Evolutionary conservation across 2,329 filamentous ascomycete genomes (phyloP).

Genomic region (Penicillium sp.): DNA sequence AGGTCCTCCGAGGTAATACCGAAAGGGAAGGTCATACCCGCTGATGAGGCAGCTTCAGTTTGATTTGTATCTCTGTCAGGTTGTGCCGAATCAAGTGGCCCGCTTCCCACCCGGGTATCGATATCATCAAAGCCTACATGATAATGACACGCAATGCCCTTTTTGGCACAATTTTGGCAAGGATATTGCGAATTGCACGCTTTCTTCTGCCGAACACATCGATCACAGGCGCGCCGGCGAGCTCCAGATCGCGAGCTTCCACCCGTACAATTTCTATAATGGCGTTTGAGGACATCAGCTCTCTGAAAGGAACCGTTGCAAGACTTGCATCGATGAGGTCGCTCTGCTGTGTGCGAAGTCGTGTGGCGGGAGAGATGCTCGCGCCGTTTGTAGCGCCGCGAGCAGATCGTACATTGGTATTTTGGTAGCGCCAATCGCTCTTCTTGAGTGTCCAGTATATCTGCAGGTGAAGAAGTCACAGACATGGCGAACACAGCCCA

Average conservation of each 20-base stretch:
- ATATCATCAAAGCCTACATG: conserved; percentile 8
- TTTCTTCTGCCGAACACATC: conserved; percentile 37
- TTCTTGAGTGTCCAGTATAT: neutral
- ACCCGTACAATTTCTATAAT: conserved; percentile 34
- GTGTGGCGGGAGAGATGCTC: conserved; percentile 40
- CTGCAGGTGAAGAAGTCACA: neutral
- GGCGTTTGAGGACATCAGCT: conserved; percentile 39
- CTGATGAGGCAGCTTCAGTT: neutral
- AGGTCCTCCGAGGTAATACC: neutral
- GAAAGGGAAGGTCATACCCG: conserved; percentile 1
- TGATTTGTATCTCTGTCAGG: neutral
- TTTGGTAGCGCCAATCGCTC: neutral
- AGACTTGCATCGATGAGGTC: conserved; percentile 32
- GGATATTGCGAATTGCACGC: conserved; percentile 33
- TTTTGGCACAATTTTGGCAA: conserved; percentile 28
- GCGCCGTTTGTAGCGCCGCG: conserved; percentile 37
- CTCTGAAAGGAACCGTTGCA: conserved; percentile 37
- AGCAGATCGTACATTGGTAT: conserved; percentile 33
- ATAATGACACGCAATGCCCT: conserved; percentile 23
- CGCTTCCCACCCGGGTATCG: neutral
- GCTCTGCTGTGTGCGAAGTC: conserved; percentile 31
- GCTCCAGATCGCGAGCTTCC: conserved; percentile 11
- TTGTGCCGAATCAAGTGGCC: neutral
- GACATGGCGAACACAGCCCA: neutral
- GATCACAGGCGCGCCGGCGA: conserved; percentile 35